Base-by-base conservation (phyloP, 805 yeast species). In the Maudiozyma bulderi region DNA sequence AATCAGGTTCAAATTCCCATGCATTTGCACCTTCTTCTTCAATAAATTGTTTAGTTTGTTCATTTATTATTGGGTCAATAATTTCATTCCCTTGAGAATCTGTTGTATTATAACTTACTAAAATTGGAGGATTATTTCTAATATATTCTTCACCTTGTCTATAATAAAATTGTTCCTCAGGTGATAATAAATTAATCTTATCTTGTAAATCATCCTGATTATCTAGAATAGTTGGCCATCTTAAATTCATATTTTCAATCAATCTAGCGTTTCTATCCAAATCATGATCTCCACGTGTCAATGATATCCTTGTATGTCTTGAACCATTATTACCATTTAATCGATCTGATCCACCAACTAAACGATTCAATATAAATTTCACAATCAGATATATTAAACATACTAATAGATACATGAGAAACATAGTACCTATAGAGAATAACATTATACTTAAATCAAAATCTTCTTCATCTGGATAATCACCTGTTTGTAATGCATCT, bases 11-110 rank as follows among this genome's bases (percentile, higher is more conserved):
- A 60, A 93, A 91, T 57, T 90, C 95, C 86, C 95, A 90, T 1
- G 97, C 98, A 13, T 75, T 68, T 1, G 90, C 83, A 2, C 95
- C 96, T 62, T 87, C 89, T 54, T 88, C 95, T 56, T 88, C 95
- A 30, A 87, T 86, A 20, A 84, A 67, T 42, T 58, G 63, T 47
- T 57, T 53, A 3, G 70, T 61, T 48, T 66, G 61, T 20, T 61
- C 68, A 45, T 64, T 64, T 28, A 67, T 57, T 9, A 67, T 59
- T 0, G 71, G 70, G 52, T 67, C 69, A 8, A 57, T 54, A 7
- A 55, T 47, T 11, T 50, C 52, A n/a, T 50, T 54, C 9, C 15
- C 40, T 3, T n/a, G 9, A n/a, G 45, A 40, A 15, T 35, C 44
- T 10, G 49, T 37, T 40, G 44, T 8, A 14, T 38, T 34, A 20